Evolutionary conservation across 352 stramenopile genomes (phyloP).

Genomic region (Lagenidium giganteum): DNA sequence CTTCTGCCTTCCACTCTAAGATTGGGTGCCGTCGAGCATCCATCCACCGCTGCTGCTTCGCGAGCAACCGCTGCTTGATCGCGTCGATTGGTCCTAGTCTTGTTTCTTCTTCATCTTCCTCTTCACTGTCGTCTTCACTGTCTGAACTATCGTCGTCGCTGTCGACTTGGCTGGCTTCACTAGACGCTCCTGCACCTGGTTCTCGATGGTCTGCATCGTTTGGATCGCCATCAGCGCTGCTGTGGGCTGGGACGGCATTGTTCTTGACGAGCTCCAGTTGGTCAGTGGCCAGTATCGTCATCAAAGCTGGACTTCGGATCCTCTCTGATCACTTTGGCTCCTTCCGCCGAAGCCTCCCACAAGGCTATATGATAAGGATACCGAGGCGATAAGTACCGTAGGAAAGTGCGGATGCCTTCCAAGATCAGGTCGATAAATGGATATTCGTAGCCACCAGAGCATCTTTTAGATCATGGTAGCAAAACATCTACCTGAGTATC

Average conservation of each 20-base stretch:
- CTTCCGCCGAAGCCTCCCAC: too few species aligned
- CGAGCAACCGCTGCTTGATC: slow-evolving; percentile 12
- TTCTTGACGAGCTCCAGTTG: neutral
- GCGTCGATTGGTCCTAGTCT: slow-evolving; percentile 15
- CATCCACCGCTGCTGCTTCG: slow-evolving; percentile 36
- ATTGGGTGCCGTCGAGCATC: slow-evolving; percentile 34
- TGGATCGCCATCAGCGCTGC: slow-evolving; percentile 16
- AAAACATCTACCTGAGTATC: too few species aligned
- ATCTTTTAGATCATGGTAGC: too few species aligned
- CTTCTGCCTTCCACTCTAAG: slow-evolving; percentile 44
- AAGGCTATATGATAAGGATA: too few species aligned
- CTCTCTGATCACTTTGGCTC: too few species aligned
- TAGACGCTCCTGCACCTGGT: slow-evolving; percentile 6
- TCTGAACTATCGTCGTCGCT: slow-evolving; percentile 16
- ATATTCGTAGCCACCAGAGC: too few species aligned
- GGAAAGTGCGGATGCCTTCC: too few species aligned
- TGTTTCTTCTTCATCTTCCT: slow-evolving; percentile 30
- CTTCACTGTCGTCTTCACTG: slow-evolving; percentile 28
- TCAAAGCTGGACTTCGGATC: neutral
- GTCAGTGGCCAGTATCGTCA: neutral
- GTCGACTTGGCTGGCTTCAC: slow-evolving; percentile 13
- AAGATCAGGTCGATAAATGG: too few species aligned
- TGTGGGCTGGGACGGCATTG: slow-evolving; percentile 15
- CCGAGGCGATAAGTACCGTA: too few species aligned
- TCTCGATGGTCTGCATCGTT: slow-evolving; percentile 16